A percentile compares a stretch with the other conserved stretches of the same genome.
phyloP scores from a whole-genome alignment of 2,329 filamentous ascomycete species.

The Hypoxylon sp. region DNA sequence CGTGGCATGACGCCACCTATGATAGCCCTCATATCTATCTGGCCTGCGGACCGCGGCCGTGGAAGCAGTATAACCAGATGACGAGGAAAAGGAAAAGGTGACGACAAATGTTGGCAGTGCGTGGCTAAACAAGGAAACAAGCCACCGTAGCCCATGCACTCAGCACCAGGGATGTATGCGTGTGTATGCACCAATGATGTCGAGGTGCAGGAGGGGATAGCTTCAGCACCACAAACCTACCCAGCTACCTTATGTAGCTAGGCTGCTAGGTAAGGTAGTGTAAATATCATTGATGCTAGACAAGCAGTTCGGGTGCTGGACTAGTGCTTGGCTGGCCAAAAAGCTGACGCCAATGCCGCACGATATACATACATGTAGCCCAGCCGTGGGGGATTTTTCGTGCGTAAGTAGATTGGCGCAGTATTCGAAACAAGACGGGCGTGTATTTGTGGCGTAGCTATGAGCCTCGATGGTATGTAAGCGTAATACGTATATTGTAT shows the following conservation, averaged over 20 bases:
- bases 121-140: slow-evolving; percentile 47
- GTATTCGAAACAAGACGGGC: slow-evolving; percentile 20
- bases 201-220: slow-evolving; percentile 45
- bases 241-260: too few relatives aligned
- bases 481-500: slow-evolving; percentile 3
- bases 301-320: slow-evolving; percentile 21
- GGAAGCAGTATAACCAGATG: slow-evolving; percentile 31
- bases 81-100: slow-evolving; percentile 29
- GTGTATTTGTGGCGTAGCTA: slow-evolving; percentile 18
- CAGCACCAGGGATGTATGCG: slow-evolving; percentile 15
- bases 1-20: slow-evolving; percentile 31
- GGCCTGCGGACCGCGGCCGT: slow-evolving; percentile 24
- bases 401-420: neutral
- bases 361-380: slow-evolving; percentile 1
- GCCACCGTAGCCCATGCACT: slow-evolving; percentile 41
- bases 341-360: slow-evolving; percentile 9
- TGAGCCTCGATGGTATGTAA: slow-evolving; percentile 16
- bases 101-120: slow-evolving; percentile 36
- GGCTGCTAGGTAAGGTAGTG: slow-evolving; percentile 6
- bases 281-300: neutral
- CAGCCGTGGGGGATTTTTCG: slow-evolving; percentile 9
- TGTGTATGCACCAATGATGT: slow-evolving; percentile 45
- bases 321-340: slow-evolving; percentile 21
- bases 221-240: slow-evolving; percentile 28
- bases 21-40: slow-evolving; percentile 16